Conservation (phyloP, 2,329 filamentous ascomycete genomes). For the Diaporthe helianthi region DNA sequence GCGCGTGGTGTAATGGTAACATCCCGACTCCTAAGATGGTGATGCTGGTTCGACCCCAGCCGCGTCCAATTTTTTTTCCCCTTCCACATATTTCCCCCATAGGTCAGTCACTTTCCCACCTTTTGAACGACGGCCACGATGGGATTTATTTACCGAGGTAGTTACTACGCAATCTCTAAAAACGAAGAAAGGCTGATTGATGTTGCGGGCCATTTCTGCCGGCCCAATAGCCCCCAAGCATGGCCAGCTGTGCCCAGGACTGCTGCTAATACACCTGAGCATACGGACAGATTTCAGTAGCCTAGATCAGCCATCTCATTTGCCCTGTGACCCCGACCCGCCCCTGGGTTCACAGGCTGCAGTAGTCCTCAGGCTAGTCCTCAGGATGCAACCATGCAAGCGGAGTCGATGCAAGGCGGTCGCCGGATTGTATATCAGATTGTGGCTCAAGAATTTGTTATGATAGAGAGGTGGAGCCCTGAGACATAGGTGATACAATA, state of each 20-base stretch:
- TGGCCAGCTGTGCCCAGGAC: background rate
- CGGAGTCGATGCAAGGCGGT: background rate
- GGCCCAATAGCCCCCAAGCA: background rate
- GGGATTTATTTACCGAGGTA: too few species aligned
- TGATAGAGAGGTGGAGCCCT: background rate
- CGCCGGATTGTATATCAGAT: background rate
- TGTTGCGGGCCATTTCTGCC: background rate
- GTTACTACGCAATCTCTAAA: background rate
- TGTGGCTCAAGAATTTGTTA: background rate
- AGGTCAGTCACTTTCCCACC: too few species aligned
- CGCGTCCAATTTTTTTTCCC: too few species aligned
- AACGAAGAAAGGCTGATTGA: background rate
- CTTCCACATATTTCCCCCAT: too few species aligned
- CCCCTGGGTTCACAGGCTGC: background rate
- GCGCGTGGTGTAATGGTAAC: too few species aligned
- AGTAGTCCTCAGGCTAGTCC: background rate
- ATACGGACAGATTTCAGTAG: slow-evolving; percentile 5
- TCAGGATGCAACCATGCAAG: background rate
- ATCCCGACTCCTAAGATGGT: too few species aligned
- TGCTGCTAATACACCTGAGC: too few species aligned
- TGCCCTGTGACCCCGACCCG: background rate
- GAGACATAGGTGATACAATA: background rate
- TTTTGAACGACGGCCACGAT: too few species aligned
- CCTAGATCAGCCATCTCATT: background rate
- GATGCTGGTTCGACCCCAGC: too few species aligned